These are phyloP conservation scores for Hericium alpestre DNA, from an alignment of 768 basidiomycete genomes.

Conservation along the genomic window DNA sequence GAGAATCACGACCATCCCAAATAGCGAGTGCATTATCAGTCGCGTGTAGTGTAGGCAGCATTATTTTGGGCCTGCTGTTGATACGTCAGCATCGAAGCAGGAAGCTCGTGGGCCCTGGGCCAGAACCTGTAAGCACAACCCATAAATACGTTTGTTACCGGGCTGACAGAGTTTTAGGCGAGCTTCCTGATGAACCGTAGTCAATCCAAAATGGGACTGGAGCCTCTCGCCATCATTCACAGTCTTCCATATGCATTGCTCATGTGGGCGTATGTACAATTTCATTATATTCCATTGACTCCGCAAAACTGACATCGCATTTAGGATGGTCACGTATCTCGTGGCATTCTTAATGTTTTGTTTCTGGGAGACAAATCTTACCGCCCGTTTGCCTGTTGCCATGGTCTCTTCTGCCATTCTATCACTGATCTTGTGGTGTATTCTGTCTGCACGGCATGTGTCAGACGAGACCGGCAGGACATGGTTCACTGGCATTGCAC, in stretches of 20 bases:
- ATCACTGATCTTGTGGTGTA: background rate
- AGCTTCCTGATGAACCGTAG: constrained; percentile 16
- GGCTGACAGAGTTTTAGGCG: constrained; percentile 7
- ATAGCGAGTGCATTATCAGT: constrained; percentile 7
- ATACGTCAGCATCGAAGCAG: constrained; percentile 6
- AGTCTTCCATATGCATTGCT: constrained; percentile 46
- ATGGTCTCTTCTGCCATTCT: background rate
- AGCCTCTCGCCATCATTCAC: constrained; percentile 42
- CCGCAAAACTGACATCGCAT: too few relatives aligned
- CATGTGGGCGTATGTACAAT: constrained; percentile 45
- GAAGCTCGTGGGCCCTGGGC: background rate
- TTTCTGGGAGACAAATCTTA: background rate
- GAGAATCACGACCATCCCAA: background rate
- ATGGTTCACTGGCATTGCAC: background rate
- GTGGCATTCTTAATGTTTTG: constrained; percentile 6
- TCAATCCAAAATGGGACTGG: constrained; percentile 30
- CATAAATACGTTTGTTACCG: background rate
- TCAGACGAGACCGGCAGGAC: background rate
- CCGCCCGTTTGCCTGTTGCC: constrained; percentile 1
- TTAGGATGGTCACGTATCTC: constrained; percentile 1
- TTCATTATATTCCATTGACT: too few relatives aligned
- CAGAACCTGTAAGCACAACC: too few relatives aligned
- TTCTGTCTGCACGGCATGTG: background rate
- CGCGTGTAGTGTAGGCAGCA: constrained; percentile 4
- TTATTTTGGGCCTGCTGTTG: constrained; percentile 7